phyloP scores from a whole-genome alignment of 805 yeast genomes.

The Maudiozyma bulderi region DNA sequence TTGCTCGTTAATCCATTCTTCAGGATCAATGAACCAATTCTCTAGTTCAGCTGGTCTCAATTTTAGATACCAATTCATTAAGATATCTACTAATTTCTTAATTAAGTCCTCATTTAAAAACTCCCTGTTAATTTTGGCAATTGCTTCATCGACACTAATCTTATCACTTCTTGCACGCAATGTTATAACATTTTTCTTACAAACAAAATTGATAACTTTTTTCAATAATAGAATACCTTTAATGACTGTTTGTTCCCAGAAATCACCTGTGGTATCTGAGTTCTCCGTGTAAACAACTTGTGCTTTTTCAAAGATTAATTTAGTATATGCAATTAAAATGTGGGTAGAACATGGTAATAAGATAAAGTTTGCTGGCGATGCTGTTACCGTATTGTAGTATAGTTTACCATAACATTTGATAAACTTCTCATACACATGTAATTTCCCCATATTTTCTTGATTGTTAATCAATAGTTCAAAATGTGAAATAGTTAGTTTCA shows the following conservation, averaged over 20 bases:
- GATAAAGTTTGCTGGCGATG: constrained; percentile 61
- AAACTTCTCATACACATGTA: constrained; percentile 50
- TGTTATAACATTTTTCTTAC: constrained; percentile 58
- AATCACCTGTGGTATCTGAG: constrained; percentile 40
- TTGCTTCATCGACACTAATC: constrained; percentile 50
- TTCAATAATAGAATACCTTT: constrained; percentile 58
- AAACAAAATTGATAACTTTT: constrained; percentile 49
- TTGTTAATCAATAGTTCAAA: constrained; percentile 45
- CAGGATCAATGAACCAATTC: constrained; percentile 79
- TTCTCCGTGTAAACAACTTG: constrained; percentile 48
- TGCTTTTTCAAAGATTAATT: constrained; percentile 56
- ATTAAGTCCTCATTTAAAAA: constrained; percentile 52
- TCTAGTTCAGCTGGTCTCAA: constrained; percentile 70
- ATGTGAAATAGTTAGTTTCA: constrained; percentile 47
- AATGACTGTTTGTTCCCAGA: constrained; percentile 70
- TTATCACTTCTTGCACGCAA: constrained; percentile 57
- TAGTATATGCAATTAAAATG: constrained; percentile 51
- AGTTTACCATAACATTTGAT: constrained; percentile 69
- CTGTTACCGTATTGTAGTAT: constrained; percentile 47
- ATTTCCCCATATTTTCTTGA: constrained; percentile 39
- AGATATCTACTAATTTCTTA: constrained; percentile 49
- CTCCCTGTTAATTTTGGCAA: constrained; percentile 39
- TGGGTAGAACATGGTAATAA: constrained; percentile 54
- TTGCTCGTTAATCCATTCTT: constrained; percentile 86
- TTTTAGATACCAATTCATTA: constrained; percentile 66